Conservation (phyloP, 2,329 filamentous ascomycete species). For the Zymoseptoria brevis region DNA sequence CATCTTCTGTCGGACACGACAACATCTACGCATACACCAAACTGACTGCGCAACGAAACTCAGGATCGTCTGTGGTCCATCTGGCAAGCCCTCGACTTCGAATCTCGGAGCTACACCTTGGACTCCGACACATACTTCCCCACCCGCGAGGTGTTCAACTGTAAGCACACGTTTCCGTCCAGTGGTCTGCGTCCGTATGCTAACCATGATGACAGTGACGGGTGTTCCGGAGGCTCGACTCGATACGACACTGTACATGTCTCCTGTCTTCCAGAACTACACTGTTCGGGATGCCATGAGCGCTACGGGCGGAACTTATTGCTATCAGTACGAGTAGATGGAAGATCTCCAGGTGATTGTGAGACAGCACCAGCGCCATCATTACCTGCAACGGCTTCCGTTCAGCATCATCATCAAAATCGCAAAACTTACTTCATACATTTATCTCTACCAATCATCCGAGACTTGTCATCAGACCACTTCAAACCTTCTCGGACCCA, state of each 20-base stretch:
- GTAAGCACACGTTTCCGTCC: not conserved
- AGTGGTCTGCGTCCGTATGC: not conserved
- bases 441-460: too few relatives aligned
- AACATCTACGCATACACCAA: too few relatives aligned
- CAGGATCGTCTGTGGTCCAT: slow-evolving; percentile 35
- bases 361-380: too few relatives aligned
- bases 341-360: not conserved
- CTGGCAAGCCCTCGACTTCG: slow-evolving; percentile 41
- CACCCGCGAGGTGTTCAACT: not conserved
- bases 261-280: slow-evolving; percentile 6
- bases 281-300: slow-evolving; percentile 10
- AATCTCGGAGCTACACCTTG: slow-evolving; percentile 18
- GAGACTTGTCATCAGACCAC: too few relatives aligned
- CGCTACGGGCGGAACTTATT: slow-evolving; percentile 6
- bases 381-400: too few relatives aligned
- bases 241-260: slow-evolving; percentile 4
- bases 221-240: not conserved
- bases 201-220: not conserved
- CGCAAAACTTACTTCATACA: too few relatives aligned
- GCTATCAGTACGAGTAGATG: slow-evolving; percentile 13
- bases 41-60: slow-evolving; percentile 24
- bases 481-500: not conserved
- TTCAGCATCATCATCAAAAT: too few relatives aligned
- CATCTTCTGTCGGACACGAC: slow-evolving; percentile 39
- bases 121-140: not conserved